These are phyloP conservation scores for Trichosporon faecale DNA, from an alignment of 1,284 basidiomycete genomes.

Conservation along the genomic window DNA sequence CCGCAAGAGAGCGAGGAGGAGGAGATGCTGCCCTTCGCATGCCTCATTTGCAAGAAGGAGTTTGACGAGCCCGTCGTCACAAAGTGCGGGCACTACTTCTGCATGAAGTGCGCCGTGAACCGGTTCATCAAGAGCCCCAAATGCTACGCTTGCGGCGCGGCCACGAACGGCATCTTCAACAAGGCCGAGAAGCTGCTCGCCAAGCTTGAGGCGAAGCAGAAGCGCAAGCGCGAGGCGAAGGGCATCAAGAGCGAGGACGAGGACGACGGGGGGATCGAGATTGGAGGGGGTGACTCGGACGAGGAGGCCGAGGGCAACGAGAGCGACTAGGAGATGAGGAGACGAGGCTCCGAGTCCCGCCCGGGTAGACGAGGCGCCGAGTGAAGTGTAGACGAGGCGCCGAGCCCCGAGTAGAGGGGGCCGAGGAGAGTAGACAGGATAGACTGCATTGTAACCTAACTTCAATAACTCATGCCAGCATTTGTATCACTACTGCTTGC, in stretches of 20 bases:
- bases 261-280: slow-evolving; percentile 34
- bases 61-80: slow-evolving; percentile 95
- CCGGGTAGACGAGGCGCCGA: background rate
- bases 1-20: slow-evolving; percentile 58
- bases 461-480: background rate
- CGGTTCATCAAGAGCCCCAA: slow-evolving; percentile 91
- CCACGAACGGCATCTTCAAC: slow-evolving; percentile 82
- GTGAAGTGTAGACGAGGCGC: background rate
- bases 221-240: slow-evolving; percentile 41
- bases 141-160: slow-evolving; percentile 88
- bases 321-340: too few species aligned
- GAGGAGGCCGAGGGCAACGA: slow-evolving; percentile 25
- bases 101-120: slow-evolving; percentile 83
- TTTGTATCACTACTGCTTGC: background rate
- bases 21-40: slow-evolving; percentile 95
- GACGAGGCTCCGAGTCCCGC: background rate
- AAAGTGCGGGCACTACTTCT: slow-evolving; percentile 95
- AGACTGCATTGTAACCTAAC: background rate
- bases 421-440: background rate
- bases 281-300: slow-evolving; percentile 59
- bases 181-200: slow-evolving; percentile 52
- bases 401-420: too few species aligned
- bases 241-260: slow-evolving; percentile 35
- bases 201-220: slow-evolving; percentile 49
- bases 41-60: slow-evolving; percentile 88